Percentiles rank a stretch among this genome's conserved stretches.
Conservation (phyloP, 129 eudicot genomes). For the Dittrichia graveolens region DNA sequence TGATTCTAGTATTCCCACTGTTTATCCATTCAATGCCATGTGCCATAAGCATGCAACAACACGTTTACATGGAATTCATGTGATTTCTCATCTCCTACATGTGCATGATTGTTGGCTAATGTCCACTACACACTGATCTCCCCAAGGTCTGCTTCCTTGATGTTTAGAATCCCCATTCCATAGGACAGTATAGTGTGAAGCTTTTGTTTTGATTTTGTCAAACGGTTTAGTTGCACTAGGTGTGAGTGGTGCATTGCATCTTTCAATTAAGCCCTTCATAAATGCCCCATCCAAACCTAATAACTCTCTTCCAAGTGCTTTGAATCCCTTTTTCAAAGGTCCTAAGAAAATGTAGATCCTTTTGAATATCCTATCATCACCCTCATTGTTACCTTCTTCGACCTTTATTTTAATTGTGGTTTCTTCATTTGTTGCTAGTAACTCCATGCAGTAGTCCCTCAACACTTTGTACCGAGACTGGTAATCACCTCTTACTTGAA, state of each 20-base stretch:
- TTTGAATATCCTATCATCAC: not conserved
- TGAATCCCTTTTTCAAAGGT: not conserved
- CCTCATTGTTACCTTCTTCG: not conserved
- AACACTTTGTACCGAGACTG: not conserved
- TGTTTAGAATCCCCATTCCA: too few species aligned
- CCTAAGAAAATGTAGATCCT: not conserved
- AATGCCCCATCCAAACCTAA: not conserved
- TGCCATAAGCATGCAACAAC: too few species aligned
- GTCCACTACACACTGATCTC: too few species aligned
- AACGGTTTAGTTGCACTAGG: not conserved
- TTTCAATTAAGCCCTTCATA: not conserved
- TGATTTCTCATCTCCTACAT: too few species aligned
- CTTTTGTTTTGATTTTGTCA: not conserved
- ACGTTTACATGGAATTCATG: too few species aligned
- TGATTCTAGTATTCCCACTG: too few species aligned
- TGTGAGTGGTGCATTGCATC: not conserved
- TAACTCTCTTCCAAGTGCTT: too few species aligned
- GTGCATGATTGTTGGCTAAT: too few species aligned
- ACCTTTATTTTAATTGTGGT: not conserved
- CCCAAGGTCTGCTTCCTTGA: too few species aligned
- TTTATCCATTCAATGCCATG: too few species aligned
- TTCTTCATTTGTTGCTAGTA: not conserved
- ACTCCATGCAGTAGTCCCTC: not conserved
- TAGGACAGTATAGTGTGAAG: not conserved
- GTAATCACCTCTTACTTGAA: not conserved